Evolutionary conservation across 2,329 filamentous ascomycete species (phyloP), one percentile per base, ranked within the genome.

Genomic region (Venturiaceae sp.): DNA sequence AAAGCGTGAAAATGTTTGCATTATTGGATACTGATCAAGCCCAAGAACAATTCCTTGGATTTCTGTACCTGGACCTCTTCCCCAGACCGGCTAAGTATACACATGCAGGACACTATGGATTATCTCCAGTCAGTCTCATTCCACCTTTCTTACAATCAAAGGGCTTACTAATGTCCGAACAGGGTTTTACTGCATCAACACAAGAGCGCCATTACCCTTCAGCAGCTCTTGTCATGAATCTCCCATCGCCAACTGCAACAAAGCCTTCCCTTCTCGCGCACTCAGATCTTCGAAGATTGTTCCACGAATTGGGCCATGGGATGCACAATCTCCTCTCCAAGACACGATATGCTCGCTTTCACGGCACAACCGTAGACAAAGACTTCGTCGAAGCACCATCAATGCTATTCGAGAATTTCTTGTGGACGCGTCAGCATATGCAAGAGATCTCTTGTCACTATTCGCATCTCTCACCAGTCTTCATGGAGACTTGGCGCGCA

Each of bases 331-430:
- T 88, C 52, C 76, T 83, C n/a, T 81, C 80, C 16, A 79, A 82
- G 39, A 84, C 81, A 34, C 79, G 75, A 54, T 87, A 83, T 67
- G 78, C 82, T 53, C 80, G 84, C 58, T 86, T 86, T 75, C 85
- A 88, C 66, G 86, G 85, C 37, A 87, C 85, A 6, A 79, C 77
- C 8, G 84, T 83, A 0, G 83, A 86, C 37, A 74, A 82, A 14
- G 85, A 88, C 71, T 88, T 88, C 66, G 84, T 87, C 13, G 85
- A 88, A 71, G 85, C 84, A 1, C 85, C 85, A 0, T 84, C 80
- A 59, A 85, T 88, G 68, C 88, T 88, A 85, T 75, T 88, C 3
- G 85, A 88, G 74, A 86, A 88, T 71, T 88, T 85, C 84, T 87
- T 85, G 74, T 88, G 85, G 85, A 83, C 81, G 3, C 81, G 83